A percentile compares a stretch with the other conserved stretches of the same genome.
These are phyloP conservation scores for Saccharomyces hybrid DNA, from an alignment of 1,139 yeast genomes.

Conservation along the genomic window DNA sequence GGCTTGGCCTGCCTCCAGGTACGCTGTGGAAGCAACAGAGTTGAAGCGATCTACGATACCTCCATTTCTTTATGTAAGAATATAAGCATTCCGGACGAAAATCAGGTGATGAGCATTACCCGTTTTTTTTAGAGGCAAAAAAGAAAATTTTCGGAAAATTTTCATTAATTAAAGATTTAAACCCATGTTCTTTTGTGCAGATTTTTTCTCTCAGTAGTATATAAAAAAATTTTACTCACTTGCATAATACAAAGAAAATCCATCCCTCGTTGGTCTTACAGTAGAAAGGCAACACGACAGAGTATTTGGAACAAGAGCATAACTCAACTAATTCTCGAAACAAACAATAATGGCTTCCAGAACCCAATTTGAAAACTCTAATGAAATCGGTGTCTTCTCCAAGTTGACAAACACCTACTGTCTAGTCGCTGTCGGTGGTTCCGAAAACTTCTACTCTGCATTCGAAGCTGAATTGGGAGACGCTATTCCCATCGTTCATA, in stretches of 20 bases:
- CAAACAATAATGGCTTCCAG: constrained; percentile 43
- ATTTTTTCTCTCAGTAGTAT: background rate
- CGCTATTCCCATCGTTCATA: constrained; percentile 90
- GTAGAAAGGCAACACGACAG: background rate
- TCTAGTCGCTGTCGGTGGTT: constrained; percentile 94
- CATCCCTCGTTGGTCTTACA: background rate
- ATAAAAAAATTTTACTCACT: background rate
- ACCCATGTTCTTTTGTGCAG: background rate
- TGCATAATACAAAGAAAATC: background rate
- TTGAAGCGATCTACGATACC: too few relatives aligned
- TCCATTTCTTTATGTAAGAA: background rate
- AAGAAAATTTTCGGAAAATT: background rate
- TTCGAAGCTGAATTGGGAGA: constrained; percentile 97
- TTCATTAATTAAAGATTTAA: background rate
- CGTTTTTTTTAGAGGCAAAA: background rate
- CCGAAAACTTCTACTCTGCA: constrained; percentile 94
- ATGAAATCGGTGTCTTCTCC: constrained; percentile 97
- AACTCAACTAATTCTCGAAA: background rate
- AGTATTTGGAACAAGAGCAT: background rate
- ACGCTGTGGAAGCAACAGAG: too few relatives aligned
- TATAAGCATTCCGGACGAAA: background rate
- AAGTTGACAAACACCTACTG: constrained; percentile 95
- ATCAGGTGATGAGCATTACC: background rate
- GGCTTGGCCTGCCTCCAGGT: too few relatives aligned
- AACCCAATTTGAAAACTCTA: constrained; percentile 87